A percentile compares a stretch with the other conserved stretches of the same genome.
phyloP scores from a whole-genome alignment of 306 rosid species.

The Vigna hirtella region DNA sequence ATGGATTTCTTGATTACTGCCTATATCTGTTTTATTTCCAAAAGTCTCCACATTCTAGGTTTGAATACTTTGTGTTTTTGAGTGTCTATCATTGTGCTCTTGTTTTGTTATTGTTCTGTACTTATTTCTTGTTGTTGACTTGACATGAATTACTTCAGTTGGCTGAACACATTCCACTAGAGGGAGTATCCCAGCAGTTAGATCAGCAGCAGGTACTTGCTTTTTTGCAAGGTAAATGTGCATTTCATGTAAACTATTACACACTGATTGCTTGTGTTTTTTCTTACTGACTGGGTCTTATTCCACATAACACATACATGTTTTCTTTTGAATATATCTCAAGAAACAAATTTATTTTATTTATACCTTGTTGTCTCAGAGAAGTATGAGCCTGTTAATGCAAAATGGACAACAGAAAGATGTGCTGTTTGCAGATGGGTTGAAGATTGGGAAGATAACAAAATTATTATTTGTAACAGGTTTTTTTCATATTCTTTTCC shows the following conservation, averaged over 20 bases:
- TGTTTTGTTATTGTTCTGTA: neutral
- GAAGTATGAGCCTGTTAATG: constrained; percentile 81
- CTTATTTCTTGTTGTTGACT: constrained; percentile 41
- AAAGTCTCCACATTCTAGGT: neutral
- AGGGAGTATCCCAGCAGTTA: constrained; percentile 58
- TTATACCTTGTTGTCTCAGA: constrained; percentile 60
- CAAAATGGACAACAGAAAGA: constrained; percentile 96
- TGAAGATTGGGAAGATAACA: constrained; percentile 98
- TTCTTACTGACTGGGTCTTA: constrained; percentile 24
- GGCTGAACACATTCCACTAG: constrained; percentile 59
- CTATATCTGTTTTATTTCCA: neutral
- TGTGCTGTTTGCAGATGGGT: constrained; percentile 99
- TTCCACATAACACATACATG: constrained; percentile 24
- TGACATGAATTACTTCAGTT: constrained; percentile 63
- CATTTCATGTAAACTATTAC: constrained; percentile 33
- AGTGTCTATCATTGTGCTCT: constrained; percentile 8
- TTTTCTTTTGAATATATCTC: constrained; percentile 40
- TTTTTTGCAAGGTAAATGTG: constrained; percentile 73
- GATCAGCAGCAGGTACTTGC: constrained; percentile 74
- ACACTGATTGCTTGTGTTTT: constrained; percentile 34
- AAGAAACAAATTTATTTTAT: constrained; percentile 34
- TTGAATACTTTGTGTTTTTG: constrained; percentile 8
- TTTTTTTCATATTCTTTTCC: constrained; percentile 37
- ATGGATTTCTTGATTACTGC: constrained; percentile 1
- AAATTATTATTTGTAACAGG: constrained; percentile 97